Base-by-base conservation (phyloP, 805 yeast genomes). In the Torulaspora gathmanii region DNA sequence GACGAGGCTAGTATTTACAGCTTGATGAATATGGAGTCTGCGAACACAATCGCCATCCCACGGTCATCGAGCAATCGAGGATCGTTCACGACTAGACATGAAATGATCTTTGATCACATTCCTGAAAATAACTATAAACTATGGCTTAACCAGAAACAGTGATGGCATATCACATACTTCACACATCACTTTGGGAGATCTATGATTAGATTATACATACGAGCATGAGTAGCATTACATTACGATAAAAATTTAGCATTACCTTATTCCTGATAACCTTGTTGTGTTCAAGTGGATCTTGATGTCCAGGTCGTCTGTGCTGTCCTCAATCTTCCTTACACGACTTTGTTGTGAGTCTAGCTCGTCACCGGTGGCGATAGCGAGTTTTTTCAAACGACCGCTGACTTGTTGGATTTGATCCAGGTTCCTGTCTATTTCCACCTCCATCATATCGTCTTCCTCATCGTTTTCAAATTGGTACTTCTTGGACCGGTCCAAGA, bases 371-470 rank as follows among this genome's bases (percentile, higher is more conserved):
- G 87, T 80, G 3, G 86, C 72, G 46, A 73, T 61, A 2, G 97
- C 96, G 43, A 86, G 72, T 51, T 73, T 77, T 61, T 80, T 83
- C 66, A 91, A 75, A 49, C 89, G 79, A 44, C 74, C 74, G 26
- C 95, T 78, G 47, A 83, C 77, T 33, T 73, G 74, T 10, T 78
- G 75, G 39, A 93, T 84, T 62, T 83, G 87, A 56, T 86, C 90
- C 64, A 91, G 70, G 58, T 93, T 93, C 51, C 77, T 69, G 43
- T 89, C 90, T 54, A 89, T 79, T 65, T 90, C 96, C 51, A 83
- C 78, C 61, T 91, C 98, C 78, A 88, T 78, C 54, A 82, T 93
- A 57, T 89, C 95, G 65, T 93, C 98, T 63, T 91, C 97, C 40
- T 81, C 80, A 65, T 91, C 97, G 39, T 84, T 85, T 60, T 88